A percentile compares a stretch with the other conserved stretches of the same genome.
These are phyloP conservation scores for Eucalyptus brandiana DNA, from an alignment of 345 rosid species.

Conservation along the genomic window DNA sequence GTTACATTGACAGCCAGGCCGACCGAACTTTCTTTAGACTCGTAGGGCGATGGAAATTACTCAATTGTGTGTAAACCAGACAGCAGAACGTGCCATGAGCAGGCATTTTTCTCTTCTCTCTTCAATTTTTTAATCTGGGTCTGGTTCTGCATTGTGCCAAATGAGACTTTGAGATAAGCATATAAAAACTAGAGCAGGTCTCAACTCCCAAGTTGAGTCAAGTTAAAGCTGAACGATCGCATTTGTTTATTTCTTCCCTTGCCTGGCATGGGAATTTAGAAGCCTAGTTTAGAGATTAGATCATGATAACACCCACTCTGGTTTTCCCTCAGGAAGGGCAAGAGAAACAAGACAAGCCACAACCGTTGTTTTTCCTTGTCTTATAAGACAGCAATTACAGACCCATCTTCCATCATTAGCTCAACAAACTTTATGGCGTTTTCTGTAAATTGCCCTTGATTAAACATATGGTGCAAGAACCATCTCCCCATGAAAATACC, in stretches of 20 bases:
- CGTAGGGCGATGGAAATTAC: neutral
- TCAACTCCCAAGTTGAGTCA: neutral
- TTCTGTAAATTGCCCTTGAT: neutral
- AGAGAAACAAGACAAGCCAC: neutral
- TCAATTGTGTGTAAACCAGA: neutral
- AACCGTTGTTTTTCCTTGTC: neutral
- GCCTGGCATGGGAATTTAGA: neutral
- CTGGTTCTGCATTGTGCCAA: neutral
- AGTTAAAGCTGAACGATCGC: neutral
- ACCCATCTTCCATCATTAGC: slow-evolving; percentile 3
- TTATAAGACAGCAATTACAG: neutral
- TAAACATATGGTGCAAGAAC: neutral
- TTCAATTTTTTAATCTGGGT: neutral
- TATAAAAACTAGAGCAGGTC: neutral
- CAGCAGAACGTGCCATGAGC: neutral
- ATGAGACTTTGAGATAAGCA: neutral
- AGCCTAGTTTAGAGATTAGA: neutral
- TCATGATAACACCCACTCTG: neutral
- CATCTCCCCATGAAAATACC: neutral
- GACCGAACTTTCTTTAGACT: neutral
- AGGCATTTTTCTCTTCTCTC: neutral
- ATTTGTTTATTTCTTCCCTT: neutral
- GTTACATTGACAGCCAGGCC: neutral
- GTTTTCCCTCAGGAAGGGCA: neutral
- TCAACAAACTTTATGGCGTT: slow-evolving; percentile 1